A percentile compares a stretch with the other conserved stretches of the same genome.
Conservation (phyloP, 2,329 filamentous ascomycete species). For the Taxawa tesnikishii region DNA sequence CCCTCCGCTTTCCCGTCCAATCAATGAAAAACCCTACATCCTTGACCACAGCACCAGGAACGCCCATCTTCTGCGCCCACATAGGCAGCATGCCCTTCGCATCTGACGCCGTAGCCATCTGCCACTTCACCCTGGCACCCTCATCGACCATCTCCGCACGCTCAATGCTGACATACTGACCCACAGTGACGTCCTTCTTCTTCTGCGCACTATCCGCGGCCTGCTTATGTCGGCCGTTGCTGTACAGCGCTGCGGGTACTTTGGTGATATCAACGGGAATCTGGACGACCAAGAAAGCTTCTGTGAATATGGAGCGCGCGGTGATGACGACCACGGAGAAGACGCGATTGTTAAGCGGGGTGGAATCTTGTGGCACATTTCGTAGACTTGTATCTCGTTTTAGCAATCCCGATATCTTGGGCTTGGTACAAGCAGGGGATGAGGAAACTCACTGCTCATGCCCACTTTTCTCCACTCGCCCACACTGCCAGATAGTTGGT, state of each 20-base stretch:
- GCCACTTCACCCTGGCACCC: constrained; percentile 48
- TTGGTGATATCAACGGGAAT: constrained; percentile 23
- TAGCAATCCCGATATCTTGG: neutral
- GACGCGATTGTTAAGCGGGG: constrained; percentile 49
- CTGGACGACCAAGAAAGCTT: constrained; percentile 23
- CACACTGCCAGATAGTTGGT: constrained; percentile 12
- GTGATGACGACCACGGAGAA: constrained; percentile 57
- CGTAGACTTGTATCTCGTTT: constrained; percentile 36
- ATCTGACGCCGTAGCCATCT: constrained; percentile 66
- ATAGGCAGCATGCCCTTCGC: constrained; percentile 55
- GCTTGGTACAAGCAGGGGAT: neutral
- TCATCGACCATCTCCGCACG: constrained; percentile 35
- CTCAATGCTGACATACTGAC: constrained; percentile 55
- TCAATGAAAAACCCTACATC: constrained; percentile 57
- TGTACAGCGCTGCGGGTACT: constrained; percentile 21
- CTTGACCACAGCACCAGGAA: constrained; percentile 53
- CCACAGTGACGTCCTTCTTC: constrained; percentile 40
- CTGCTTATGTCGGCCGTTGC: constrained; percentile 12
- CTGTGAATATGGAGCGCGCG: constrained; percentile 14
- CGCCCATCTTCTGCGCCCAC: constrained; percentile 51
- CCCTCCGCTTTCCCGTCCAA: constrained; percentile 33
- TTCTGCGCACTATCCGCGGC: constrained; percentile 18
- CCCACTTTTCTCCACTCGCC: constrained; percentile 22
- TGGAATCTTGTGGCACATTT: constrained; percentile 55
- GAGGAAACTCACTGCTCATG: constrained; percentile 21